Base-by-base conservation (phyloP, 805 yeast species). In the Monosporozyma unispora region DNA sequence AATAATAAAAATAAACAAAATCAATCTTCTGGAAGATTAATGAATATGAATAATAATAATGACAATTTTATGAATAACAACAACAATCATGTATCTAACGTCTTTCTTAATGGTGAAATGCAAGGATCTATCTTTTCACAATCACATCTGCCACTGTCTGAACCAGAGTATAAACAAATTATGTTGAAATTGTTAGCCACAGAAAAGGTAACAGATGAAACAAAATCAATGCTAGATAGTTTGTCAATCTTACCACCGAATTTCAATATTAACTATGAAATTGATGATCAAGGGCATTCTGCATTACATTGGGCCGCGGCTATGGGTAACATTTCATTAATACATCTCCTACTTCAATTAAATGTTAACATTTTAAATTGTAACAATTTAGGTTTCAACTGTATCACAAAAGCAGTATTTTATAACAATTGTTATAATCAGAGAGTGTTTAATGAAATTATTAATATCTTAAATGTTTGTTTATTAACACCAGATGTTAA, bases 261-360 rank as follows among this genome's bases (percentile, higher is more conserved):
- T 57, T 79, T 83, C 50, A 77, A 81, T 56, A 77, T 84, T 47
- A 79, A 83, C 60, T 82, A 77, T 51, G 74, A 82, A 2, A 80
- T 86, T 19, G 95, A 86, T 58, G 80, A 80, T 52, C 93, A 86
- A 55, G 91, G 91, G 0, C 89, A 86, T 59, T 81, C 90, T 0
- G 79, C 89, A 1, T 71, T 86, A 48, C 95, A 86, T 63, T 86
- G 95, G 95, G 93, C 95, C 0, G 76, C 87, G 28, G 82, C 93
- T 0, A 77, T 86, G 80, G 91, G 87, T 1, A 78, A 81, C 51
- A 60, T 76, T n/a, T 72, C 75, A 6, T 70, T 84, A 52, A 74
- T 83, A 16, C 80, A 80, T 54, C 61, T 85, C 27, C 56, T 84
- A 19, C 69, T 77, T 3, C 33, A 45, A 27, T 74, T 80, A 51